Base-by-base conservation (phyloP, 2,329 filamentous ascomycete genomes). In the Proliferodiscus dingleyae region DNA sequence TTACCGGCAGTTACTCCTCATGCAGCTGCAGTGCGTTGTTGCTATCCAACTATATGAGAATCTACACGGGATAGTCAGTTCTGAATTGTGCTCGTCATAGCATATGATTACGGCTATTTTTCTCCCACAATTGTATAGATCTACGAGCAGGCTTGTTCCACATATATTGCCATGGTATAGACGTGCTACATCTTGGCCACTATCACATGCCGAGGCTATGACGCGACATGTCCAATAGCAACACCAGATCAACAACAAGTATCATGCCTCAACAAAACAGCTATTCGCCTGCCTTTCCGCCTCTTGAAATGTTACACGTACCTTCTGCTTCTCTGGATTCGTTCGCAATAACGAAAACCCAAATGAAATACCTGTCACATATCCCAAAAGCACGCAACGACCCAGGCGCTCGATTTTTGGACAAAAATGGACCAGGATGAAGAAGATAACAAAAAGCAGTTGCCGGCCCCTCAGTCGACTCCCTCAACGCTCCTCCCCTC, bases 401-500 rank as follows among this genome's bases (percentile, higher is more conserved):
- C 4, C 32, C 32, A n/a, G 16, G 36, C 30, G 38, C 23, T 41
- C 2, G 29, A 33, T 30, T 15, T 11, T 16, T 40, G 39, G 45
- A 28, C 39, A 47, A 50, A 36, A 43, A 59, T 60, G 57, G 53
- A 55, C 42, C 47, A 52, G 55, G 57, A 56, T 53, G 56, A 58
- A 24, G 51, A 50, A 33, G 32, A 37, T 32, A 53, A 45, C 26
- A 43, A 33, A 43, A 42, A 42, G 43, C 23, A 22, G 18, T 13
- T 48, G 11, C 29, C 32, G 26, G 11, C 28, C 21, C 37, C 37
- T 37, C 32, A 43, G 6, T 6, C 39, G 21, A 34, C 47, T 16
- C 37, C 65, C 21, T 60, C 66, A 40, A 81, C 78, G 9, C 69
- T 85, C 15, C 71, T 85, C 0, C 81, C 81, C 1, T 56, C 64